These are phyloP conservation scores for Acanthamoeba triangularis DNA, from an alignment of 208 protist species.

Conservation along the genomic window DNA sequence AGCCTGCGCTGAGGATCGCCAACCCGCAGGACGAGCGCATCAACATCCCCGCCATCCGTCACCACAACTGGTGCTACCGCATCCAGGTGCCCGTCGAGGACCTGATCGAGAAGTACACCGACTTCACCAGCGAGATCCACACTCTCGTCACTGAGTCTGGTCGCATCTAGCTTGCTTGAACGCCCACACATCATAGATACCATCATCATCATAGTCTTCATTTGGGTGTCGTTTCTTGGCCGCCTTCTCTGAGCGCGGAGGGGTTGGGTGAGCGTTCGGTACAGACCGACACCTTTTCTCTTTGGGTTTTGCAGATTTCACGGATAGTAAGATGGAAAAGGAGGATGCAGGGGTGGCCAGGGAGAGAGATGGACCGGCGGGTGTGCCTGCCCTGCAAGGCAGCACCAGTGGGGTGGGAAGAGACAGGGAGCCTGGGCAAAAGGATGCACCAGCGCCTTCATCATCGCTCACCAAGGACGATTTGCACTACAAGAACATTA, in stretches of 20 bases:
- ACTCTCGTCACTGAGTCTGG: neutral
- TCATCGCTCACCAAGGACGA: neutral
- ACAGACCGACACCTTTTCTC: no score
- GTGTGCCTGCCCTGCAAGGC: no score
- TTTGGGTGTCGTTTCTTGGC: no score
- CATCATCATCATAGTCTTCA: no score
- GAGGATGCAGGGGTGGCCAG: no score
- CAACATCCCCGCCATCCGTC: conserved; percentile 84
- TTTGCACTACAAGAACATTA: conserved; percentile 24
- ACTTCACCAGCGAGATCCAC: conserved; percentile 71
- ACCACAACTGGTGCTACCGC: conserved; percentile 87
- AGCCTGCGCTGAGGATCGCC: conserved; percentile 52
- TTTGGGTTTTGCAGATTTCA: no score
- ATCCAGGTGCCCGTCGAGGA: conserved; percentile 76
- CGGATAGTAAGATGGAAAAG: no score
- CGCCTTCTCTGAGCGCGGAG: no score
- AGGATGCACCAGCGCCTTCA: neutral
- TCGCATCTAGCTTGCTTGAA: neutral
- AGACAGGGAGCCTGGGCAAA: no score
- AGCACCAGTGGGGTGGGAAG: no score
- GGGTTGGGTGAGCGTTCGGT: no score
- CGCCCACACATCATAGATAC: neutral
- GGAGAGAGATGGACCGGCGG: no score
- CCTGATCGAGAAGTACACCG: conserved; percentile 71
- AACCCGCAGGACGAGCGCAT: conserved; percentile 86